A percentile compares a stretch with the other conserved stretches of the same genome.
phyloP scores from a whole-genome alignment of 2,329 filamentous ascomycete genomes.

The Coleophoma eucalyptorum region DNA sequence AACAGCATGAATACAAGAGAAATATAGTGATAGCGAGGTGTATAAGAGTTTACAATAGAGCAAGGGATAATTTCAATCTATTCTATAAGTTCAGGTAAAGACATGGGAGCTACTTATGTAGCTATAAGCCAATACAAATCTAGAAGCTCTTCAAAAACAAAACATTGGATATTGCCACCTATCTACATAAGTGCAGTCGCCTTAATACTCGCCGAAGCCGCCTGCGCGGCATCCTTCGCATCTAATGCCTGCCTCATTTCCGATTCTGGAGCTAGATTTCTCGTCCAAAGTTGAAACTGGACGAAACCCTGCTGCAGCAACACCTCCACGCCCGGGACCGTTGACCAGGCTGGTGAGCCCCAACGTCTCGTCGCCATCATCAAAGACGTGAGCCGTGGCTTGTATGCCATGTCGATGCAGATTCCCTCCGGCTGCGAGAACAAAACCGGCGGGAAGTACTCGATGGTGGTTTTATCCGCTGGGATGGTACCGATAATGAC shows the following conservation, averaged over 20 bases:
- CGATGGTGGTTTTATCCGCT: slow-evolving; percentile 1
- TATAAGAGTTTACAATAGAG: too few species aligned
- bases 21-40: too few species aligned
- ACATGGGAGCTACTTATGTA: too few species aligned
- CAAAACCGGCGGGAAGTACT: slow-evolving; percentile 18
- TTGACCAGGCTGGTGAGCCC: slow-evolving; percentile 49
- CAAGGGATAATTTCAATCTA: too few species aligned
- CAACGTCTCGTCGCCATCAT: not conserved
- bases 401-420: slow-evolving; percentile 6
- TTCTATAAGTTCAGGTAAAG: too few species aligned
- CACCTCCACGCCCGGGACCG: slow-evolving; percentile 72
- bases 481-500: slow-evolving; percentile 3
- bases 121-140: too few species aligned
- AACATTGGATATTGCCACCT: too few species aligned
- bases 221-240: too few species aligned
- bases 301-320: slow-evolving; percentile 76
- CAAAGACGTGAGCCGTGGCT: slow-evolving; percentile 1
- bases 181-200: too few species aligned
- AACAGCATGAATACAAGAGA: too few species aligned
- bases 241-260: slow-evolving; percentile 35
- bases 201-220: too few species aligned
- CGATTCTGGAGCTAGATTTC: slow-evolving; percentile 54
- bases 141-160: too few species aligned
- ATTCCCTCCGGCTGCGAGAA: slow-evolving; percentile 35
- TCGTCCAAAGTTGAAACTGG: slow-evolving; percentile 64